Evolutionary conservation across 768 basidiomycete species (phyloP).

Genomic region (Kwoniella newhampshirensis): DNA sequence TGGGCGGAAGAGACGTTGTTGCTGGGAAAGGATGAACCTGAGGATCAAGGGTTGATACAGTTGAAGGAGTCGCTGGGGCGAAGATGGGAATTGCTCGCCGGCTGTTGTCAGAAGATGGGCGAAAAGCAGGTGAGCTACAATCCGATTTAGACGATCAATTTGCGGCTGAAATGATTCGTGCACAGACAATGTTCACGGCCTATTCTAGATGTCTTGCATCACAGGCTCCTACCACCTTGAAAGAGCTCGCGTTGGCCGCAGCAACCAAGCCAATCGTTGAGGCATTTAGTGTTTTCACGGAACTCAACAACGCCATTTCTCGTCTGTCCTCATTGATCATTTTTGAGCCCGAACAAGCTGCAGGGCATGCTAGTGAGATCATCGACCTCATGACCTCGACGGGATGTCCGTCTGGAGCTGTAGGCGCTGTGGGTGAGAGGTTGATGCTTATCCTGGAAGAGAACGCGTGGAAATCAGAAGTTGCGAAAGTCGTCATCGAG

Average conservation of each 20-base stretch:
- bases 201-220: slow-evolving; percentile 23
- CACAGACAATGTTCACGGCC: slow-evolving; percentile 18
- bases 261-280: not conserved
- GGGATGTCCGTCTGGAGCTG: slow-evolving; percentile 3
- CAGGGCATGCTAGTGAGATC: not conserved
- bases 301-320: not conserved
- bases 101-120: slow-evolving; percentile 73
- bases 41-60: slow-evolving; percentile 36
- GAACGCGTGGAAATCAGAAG: slow-evolving; percentile 22
- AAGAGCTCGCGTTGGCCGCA: not conserved
- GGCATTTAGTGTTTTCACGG: not conserved
- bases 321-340: slow-evolving; percentile 9
- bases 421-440: slow-evolving; percentile 43
- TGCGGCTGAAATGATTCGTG: slow-evolving; percentile 12
- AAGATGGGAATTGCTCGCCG: slow-evolving; percentile 77
- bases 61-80: slow-evolving; percentile 61
- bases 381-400: slow-evolving; percentile 3
- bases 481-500: slow-evolving; percentile 13
- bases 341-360: slow-evolving; percentile 1
- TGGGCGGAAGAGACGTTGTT: slow-evolving; percentile 60
- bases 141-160: slow-evolving; percentile 27
- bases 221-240: not conserved
- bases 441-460: slow-evolving; percentile 35
- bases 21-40: not conserved
- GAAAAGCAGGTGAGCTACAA: slow-evolving; percentile 65